These are phyloP conservation scores for Sesbania bispinosa DNA, from an alignment of 306 rosid species.

Conservation along the genomic window DNA sequence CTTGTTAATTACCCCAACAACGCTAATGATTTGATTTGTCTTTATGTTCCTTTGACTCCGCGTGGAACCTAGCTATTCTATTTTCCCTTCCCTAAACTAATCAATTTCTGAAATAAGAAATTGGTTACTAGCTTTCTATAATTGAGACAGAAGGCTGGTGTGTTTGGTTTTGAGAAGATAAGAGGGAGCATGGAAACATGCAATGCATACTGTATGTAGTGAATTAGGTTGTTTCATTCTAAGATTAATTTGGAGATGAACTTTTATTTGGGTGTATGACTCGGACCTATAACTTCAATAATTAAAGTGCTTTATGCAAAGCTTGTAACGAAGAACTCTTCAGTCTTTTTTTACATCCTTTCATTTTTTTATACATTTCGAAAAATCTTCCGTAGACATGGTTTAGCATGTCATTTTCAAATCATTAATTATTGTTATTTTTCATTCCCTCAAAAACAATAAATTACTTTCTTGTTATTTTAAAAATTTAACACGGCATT, in stretches of 20 bases:
- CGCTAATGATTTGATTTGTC: constrained; percentile 37
- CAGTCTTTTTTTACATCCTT: too few species aligned
- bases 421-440: too few species aligned
- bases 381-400: too few species aligned
- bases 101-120: constrained; percentile 3
- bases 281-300: not conserved
- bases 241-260: not conserved
- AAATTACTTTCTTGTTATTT: too few species aligned
- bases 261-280: not conserved
- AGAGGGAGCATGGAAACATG: constrained; percentile 12
- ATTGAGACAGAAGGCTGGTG: not conserved
- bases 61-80: constrained; percentile 14
- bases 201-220: too few species aligned
- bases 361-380: too few species aligned
- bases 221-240: too few species aligned
- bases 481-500: too few species aligned
- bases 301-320: not conserved
- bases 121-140: not conserved
- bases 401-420: too few species aligned
- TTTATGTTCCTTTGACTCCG: constrained; percentile 29
- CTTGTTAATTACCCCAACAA: constrained; percentile 26
- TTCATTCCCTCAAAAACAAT: too few species aligned
- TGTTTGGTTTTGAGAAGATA: not conserved
- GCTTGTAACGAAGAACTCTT: too few species aligned
- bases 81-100: not conserved